Conservation (phyloP, 768 basidiomycete genomes). For the Tubosaeta brunneosetosa region DNA sequence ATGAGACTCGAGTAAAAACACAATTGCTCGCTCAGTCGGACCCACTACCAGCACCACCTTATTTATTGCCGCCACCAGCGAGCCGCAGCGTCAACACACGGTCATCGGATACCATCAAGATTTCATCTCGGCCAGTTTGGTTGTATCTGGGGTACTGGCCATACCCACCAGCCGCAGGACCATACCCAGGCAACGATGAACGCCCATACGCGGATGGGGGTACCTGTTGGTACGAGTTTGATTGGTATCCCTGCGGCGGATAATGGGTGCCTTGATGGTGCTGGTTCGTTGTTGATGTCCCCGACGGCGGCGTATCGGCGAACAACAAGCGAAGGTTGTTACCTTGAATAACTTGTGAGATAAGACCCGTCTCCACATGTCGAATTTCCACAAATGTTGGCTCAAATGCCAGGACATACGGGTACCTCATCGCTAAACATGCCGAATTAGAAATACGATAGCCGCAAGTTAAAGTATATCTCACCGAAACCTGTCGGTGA, state of each 20-base stretch:
- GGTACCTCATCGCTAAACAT: conserved; percentile 81
- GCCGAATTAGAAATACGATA: conserved; percentile 3
- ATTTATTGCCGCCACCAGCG: conserved; percentile 27
- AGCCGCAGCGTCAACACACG: conserved; percentile 69
- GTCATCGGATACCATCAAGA: conserved; percentile 88
- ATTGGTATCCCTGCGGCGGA: conserved; percentile 24
- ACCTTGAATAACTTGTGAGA: conserved; percentile 94
- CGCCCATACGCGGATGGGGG: conserved; percentile 26
- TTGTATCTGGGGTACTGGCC: conserved; percentile 42
- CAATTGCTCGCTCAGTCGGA: conserved; percentile 1
- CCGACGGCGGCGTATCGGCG: conserved; percentile 87
- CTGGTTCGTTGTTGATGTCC: conserved; percentile 51
- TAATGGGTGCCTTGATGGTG: conserved; percentile 35
- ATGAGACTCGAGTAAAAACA: conserved; percentile 9
- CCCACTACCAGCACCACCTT: neutral
- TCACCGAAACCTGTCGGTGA: conserved; percentile 89
- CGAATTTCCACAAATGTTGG: conserved; percentile 95
- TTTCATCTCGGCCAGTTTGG: conserved; percentile 70
- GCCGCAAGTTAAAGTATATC: neutral
- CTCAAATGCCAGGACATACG: conserved; percentile 95
- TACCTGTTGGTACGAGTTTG: conserved; percentile 31
- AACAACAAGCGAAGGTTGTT: conserved; percentile 87
- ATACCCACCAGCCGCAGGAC: conserved; percentile 27
- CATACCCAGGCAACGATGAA: conserved; percentile 25
- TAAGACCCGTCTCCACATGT: conserved; percentile 86